A percentile compares a stretch with the other conserved stretches of the same genome.
Conservation (phyloP, 2,329 filamentous ascomycete species). For the Colletotrichum orchidophilum region DNA sequence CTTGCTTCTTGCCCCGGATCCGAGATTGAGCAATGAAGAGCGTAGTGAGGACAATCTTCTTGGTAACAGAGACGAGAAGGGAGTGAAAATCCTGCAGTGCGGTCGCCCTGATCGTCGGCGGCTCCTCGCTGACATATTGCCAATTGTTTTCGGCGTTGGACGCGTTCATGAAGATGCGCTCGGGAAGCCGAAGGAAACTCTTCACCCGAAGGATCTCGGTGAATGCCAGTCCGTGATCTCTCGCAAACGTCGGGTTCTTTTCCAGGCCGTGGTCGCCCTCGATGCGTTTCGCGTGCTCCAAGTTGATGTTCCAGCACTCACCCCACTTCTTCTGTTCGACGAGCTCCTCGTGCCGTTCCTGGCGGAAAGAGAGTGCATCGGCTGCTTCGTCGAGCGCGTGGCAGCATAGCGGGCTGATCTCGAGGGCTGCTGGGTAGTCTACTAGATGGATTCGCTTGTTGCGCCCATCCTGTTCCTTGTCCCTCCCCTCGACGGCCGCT, state of each 20-base stretch:
- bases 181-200: conserved; percentile 71
- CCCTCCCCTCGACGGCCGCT: conserved; percentile 53
- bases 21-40: conserved; percentile 78
- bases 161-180: conserved; percentile 80
- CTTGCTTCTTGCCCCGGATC: conserved; percentile 59
- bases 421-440: conserved; percentile 76
- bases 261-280: conserved; percentile 29
- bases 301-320: conserved; percentile 72
- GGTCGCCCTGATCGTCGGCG: conserved; percentile 77
- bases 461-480: conserved; percentile 40
- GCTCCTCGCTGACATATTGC: conserved; percentile 66
- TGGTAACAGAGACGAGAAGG: conserved; percentile 73
- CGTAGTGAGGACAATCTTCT: conserved; percentile 73
- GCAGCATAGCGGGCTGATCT: conserved; percentile 75
- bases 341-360: conserved; percentile 70
- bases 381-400: conserved; percentile 73
- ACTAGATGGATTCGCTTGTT: conserved; percentile 52
- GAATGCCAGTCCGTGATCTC: conserved; percentile 52
- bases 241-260: conserved; percentile 21
- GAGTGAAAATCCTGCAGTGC: conserved; percentile 81
- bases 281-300: conserved; percentile 42
- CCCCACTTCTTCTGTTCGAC: conserved; percentile 70
- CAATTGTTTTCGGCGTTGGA: conserved; percentile 72
- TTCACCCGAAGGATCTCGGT: conserved; percentile 66
- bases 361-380: conserved; percentile 70